These are phyloP conservation scores for Yamadazyma tumulicola DNA, from an alignment of 805 yeast genomes.

Conservation along the genomic window DNA sequence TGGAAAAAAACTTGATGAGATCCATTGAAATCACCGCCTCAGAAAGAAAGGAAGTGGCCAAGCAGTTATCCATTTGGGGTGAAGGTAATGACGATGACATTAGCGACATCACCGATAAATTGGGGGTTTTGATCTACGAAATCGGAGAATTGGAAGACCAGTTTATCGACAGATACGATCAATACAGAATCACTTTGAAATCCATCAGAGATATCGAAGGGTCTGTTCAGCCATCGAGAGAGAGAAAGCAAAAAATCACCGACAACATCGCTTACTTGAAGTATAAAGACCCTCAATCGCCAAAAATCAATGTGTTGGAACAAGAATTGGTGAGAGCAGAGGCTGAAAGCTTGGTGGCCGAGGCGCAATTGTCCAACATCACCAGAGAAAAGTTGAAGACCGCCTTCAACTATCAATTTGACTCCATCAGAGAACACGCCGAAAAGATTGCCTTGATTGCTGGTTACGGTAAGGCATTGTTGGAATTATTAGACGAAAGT, in stretches of 20 bases:
- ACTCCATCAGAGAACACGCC: constrained; percentile 88
- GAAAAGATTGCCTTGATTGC: constrained; percentile 97
- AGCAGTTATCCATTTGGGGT: constrained; percentile 97
- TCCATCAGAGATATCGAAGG: constrained; percentile 95
- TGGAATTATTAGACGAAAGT: constrained; percentile 92
- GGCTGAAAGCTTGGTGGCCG: constrained; percentile 98
- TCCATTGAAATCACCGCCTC: constrained; percentile 88
- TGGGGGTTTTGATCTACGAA: constrained; percentile 93
- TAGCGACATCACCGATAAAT: constrained; percentile 93
- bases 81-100: constrained; percentile 97
- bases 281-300: constrained; percentile 97
- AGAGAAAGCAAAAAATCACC: constrained; percentile 95
- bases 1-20: constrained; percentile 95
- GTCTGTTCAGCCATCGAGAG: constrained; percentile 97
- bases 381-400: constrained; percentile 98
- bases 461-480: constrained; percentile 96
- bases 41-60: constrained; percentile 95
- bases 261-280: constrained; percentile 96
- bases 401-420: constrained; percentile 95
- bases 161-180: constrained; percentile 96
- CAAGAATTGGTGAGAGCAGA: constrained; percentile 99
- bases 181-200: constrained; percentile 93
- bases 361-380: constrained; percentile 96
- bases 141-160: constrained; percentile 98
- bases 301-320: constrained; percentile 91